Conservation (phyloP, 257 asterid species). For the Solanum okadae region DNA sequence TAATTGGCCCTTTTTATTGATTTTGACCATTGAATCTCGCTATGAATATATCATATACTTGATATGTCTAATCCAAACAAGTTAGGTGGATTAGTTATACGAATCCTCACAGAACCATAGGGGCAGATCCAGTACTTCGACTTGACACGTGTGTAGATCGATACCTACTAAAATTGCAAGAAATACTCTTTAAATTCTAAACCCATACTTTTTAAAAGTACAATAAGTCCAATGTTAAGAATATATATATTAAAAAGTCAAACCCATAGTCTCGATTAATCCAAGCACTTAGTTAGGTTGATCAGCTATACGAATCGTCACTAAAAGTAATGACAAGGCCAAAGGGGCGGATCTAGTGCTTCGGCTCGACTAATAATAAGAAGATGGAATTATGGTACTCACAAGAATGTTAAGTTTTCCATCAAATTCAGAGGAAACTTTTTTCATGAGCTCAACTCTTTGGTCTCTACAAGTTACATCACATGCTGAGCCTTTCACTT, state of each 20-base stretch:
- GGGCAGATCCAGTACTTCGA: neutral
- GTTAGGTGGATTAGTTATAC: neutral
- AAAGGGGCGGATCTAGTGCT: neutral
- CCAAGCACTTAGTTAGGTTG: neutral
- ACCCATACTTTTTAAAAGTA: neutral
- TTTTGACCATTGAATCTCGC: neutral
- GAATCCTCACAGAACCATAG: neutral
- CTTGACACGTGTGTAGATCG: neutral
- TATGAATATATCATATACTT: neutral
- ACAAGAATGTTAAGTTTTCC: slow-evolving; percentile 64
- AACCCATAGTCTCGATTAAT: neutral
- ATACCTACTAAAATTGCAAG: neutral
- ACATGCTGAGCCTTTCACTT: slow-evolving; percentile 43
- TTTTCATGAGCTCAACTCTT: slow-evolving; percentile 28
- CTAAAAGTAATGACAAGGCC: neutral
- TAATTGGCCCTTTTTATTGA: neutral
- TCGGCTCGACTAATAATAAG: neutral
- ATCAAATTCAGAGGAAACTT: slow-evolving; percentile 37
- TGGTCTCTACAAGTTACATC: slow-evolving; percentile 38
- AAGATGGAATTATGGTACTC: neutral
- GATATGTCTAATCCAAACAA: neutral
- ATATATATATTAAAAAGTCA: neutral
- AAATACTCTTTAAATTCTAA: neutral
- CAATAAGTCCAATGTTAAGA: neutral
- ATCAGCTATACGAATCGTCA: neutral